Base-by-base conservation (phyloP, 441 rosid species). In the Populus hybrid region DNA sequence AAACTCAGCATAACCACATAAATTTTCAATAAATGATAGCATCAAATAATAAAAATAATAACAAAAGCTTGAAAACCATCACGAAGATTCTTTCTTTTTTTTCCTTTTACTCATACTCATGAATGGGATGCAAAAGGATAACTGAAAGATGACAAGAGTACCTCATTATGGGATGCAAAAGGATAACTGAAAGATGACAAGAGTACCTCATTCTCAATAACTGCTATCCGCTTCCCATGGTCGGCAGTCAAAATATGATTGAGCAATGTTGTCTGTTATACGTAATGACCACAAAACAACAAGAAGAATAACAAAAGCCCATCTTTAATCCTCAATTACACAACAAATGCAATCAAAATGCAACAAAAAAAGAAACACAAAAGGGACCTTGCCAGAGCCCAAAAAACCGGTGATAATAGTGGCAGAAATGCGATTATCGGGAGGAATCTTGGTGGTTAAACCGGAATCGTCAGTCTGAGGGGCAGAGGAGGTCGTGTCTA, bases 171-270 rank as follows among this genome's bases (percentile, higher is more conserved):
- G 40, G 40, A 36, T 36, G 40, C 63, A 53, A 53, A 20, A 18
- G 18, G 6, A 32, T 32, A 32, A 32, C 34, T 32, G 34, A 32
- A 32, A 36, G n/a, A 53, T 53, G 63, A 53, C 6, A n/a, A 30
- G 67, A 71, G 40, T 72, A 92, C 98, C 98, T 94, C 98, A 72
- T 96, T 96, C 92, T 96, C 98, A 70, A 96, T 96, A 8, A 96
- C 98, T 16, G 99, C 98, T 71, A 96, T 91, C 26, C 94, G 93
- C 89, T 94, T 96, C 76, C 99, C 98, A 80, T 94, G 98, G 75
- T 96, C 91, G 26, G 94, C 93, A 6, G 97, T 96, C 88, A 94
- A 83, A 34, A 93, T 96, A 81, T 94, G 98, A 82, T 93, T 96
- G 73, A 94, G 89, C 74, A 94, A 84, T 12, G 99, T 96, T 57